A percentile compares a stretch with the other conserved stretches of the same genome.
phyloP scores from a whole-genome alignment of 352 stramenopile genomes.

The Saprolegnia parasitica region DNA sequence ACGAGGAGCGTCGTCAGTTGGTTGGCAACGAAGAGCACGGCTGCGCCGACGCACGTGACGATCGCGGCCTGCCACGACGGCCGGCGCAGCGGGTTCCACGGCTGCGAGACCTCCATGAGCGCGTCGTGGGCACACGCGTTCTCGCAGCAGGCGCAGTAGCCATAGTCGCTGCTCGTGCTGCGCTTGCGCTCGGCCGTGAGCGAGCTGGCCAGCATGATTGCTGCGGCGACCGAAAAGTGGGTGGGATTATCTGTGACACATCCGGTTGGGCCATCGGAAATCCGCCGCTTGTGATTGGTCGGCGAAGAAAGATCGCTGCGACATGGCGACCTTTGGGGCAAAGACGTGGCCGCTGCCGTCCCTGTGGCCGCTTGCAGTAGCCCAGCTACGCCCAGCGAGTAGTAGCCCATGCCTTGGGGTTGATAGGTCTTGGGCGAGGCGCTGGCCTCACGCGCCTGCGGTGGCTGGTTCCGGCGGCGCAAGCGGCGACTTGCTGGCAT shows the following conservation, averaged over 20 bases:
- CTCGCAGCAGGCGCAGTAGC: conserved; percentile 37
- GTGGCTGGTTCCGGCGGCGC: not conserved
- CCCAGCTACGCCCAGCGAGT: no score
- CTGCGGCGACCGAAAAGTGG: not conserved
- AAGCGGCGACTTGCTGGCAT: not conserved
- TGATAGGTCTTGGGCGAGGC: no score
- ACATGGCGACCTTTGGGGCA: no score
- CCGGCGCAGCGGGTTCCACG: conserved; percentile 48
- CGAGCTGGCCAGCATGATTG: not conserved
- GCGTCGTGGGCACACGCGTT: conserved; percentile 40
- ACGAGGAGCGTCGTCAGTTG: conserved; percentile 68
- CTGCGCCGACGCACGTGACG: conserved; percentile 47
- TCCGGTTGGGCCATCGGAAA: not conserved
- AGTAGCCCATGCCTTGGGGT: no score
- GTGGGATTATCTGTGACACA: not conserved
- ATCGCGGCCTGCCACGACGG: conserved; percentile 40
- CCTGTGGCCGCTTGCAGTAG: no score
- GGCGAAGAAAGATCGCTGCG: no score
- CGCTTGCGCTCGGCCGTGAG: conserved; percentile 35
- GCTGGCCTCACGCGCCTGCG: no score
- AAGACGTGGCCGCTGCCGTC: no score
- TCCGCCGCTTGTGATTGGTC: not conserved
- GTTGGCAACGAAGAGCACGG: conserved; percentile 64
- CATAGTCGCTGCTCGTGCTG: conserved; percentile 36
- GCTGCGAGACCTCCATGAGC: conserved; percentile 58